A percentile compares a stretch with the other conserved stretches of the same genome.
Evolutionary conservation across 345 rosid genomes (phyloP).

Genomic region (Erysimum cheiranthoides): DNA sequence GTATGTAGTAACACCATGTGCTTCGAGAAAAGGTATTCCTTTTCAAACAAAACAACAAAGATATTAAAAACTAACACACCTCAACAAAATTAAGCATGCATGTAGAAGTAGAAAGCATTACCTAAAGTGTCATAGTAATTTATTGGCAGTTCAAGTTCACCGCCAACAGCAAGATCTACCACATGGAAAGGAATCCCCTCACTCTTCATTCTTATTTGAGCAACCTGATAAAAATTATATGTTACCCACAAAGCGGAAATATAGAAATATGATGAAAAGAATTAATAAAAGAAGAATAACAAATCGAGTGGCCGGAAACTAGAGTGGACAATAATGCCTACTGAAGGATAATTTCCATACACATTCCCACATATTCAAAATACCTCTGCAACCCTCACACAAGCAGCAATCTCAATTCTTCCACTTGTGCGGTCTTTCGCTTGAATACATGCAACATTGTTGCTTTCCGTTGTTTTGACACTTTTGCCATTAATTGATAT

Average conservation of each 20-base stretch:
- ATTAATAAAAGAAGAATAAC: neutral
- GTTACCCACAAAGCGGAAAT: slow-evolving; percentile 20
- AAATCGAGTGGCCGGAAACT: slow-evolving; percentile 14
- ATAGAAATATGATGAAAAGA: slow-evolving; percentile 26
- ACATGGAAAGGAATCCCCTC: slow-evolving; percentile 54
- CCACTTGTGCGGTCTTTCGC: slow-evolving; percentile 86
- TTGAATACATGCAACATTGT: slow-evolving; percentile 82
- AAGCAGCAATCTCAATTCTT: slow-evolving; percentile 83
- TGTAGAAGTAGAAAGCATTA: slow-evolving; percentile 33
- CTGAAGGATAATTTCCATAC: neutral
- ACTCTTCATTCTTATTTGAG: slow-evolving; percentile 73
- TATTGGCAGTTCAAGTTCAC: slow-evolving; percentile 75
- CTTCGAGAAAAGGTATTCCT: slow-evolving; percentile 87
- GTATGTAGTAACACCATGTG: slow-evolving; percentile 57
- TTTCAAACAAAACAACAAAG: slow-evolving; percentile 39
- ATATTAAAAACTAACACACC: slow-evolving; percentile 22
- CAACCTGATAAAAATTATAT: slow-evolving; percentile 60
- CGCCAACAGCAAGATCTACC: slow-evolving; percentile 75
- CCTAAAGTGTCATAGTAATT: slow-evolving; percentile 76
- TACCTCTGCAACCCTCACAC: slow-evolving; percentile 95
- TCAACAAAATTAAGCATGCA: slow-evolving; percentile 28
- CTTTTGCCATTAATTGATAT: slow-evolving; percentile 67
- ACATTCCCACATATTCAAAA: slow-evolving; percentile 5
- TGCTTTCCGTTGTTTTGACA: slow-evolving; percentile 70
- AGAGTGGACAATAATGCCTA: slow-evolving; percentile 3